These are phyloP conservation scores for Kickxella alabastrina DNA, from an alignment of 192 early-diverging fungal genomes.

Conservation along the genomic window DNA sequence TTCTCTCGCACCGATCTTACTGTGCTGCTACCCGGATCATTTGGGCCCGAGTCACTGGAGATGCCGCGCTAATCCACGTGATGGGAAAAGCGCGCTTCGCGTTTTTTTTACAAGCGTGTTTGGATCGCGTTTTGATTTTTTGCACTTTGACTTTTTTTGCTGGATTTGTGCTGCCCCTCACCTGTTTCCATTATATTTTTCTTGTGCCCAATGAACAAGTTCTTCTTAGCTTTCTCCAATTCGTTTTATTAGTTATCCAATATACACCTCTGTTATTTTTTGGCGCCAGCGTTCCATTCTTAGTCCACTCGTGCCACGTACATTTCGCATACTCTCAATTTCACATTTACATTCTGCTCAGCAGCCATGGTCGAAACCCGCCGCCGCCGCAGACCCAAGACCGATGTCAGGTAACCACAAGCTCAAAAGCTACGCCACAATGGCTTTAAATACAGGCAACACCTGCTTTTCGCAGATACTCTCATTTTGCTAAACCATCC, in stretches of 20 bases:
- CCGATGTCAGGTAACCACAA: slow-evolving; percentile 43
- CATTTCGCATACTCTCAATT: no score
- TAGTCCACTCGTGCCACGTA: no score
- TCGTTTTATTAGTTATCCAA: no score
- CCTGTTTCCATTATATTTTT: no score
- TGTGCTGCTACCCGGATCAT: slow-evolving; percentile 66
- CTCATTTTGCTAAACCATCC: background rate
- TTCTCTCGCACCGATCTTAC: slow-evolving; percentile 50
- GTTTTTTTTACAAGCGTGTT: background rate
- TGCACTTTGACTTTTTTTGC: no score
- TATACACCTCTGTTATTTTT: no score
- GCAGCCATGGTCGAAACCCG: slow-evolving; percentile 51
- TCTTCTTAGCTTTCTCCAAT: no score
- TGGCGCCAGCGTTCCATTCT: no score
- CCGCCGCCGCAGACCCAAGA: slow-evolving; percentile 41
- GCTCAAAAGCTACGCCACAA: background rate
- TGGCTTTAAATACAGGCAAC: background rate
- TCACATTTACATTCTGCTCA: no score
- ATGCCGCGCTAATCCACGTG: background rate
- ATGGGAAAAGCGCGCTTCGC: slow-evolving; percentile 1
- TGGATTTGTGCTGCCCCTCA: no score
- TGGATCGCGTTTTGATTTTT: slow-evolving; percentile 7
- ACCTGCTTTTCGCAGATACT: background rate
- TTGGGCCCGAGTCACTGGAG: slow-evolving; percentile 61
- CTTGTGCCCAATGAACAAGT: no score